These are phyloP conservation scores for Pestalotiopsis sp. DNA, from an alignment of 2,329 filamentous ascomycete species.

Conservation along the genomic window DNA sequence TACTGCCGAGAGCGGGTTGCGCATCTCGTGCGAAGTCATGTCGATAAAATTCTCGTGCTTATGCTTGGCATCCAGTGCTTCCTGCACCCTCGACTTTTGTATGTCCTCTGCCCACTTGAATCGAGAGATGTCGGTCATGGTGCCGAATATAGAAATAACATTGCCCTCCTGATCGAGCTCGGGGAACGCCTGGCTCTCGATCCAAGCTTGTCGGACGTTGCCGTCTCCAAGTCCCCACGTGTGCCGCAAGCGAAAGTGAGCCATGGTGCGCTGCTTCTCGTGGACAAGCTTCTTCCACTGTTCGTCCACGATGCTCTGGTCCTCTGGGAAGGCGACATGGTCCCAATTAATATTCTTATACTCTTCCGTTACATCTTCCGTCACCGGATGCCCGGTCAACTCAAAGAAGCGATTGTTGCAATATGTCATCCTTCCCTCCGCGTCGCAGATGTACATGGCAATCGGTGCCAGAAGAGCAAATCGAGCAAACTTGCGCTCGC, in stretches of 20 bases:
- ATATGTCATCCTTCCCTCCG: slow-evolving; percentile 70
- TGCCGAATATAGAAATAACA: slow-evolving; percentile 76
- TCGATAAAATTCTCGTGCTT: slow-evolving; percentile 74
- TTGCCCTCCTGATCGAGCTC: slow-evolving; percentile 65
- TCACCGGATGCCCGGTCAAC: slow-evolving; percentile 64
- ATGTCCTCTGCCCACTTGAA: slow-evolving; percentile 85
- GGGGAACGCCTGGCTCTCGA: slow-evolving; percentile 74
- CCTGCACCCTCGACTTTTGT: slow-evolving; percentile 75
- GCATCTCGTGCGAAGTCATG: slow-evolving; percentile 75
- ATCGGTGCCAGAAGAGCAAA: slow-evolving; percentile 86
- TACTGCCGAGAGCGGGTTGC: slow-evolving; percentile 74
- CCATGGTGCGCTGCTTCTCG: slow-evolving; percentile 64
- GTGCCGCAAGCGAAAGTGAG: slow-evolving; percentile 75
- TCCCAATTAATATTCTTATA: slow-evolving; percentile 69
- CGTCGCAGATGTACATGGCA: slow-evolving; percentile 82
- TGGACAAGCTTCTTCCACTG: slow-evolving; percentile 65
- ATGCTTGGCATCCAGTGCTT: slow-evolving; percentile 78
- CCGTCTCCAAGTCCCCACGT: slow-evolving; percentile 63
- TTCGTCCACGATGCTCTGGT: slow-evolving; percentile 57
- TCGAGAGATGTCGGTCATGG: slow-evolving; percentile 81
- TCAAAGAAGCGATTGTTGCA: slow-evolving; percentile 80
- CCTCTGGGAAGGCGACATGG: slow-evolving; percentile 68
- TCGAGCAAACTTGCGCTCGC: slow-evolving; percentile 77
- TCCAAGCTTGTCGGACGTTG: slow-evolving; percentile 68
- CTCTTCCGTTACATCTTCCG: slow-evolving; percentile 51